Evolutionary conservation across 345 rosid species (phyloP).

Genomic region (Eucalyptus fibrosa): DNA sequence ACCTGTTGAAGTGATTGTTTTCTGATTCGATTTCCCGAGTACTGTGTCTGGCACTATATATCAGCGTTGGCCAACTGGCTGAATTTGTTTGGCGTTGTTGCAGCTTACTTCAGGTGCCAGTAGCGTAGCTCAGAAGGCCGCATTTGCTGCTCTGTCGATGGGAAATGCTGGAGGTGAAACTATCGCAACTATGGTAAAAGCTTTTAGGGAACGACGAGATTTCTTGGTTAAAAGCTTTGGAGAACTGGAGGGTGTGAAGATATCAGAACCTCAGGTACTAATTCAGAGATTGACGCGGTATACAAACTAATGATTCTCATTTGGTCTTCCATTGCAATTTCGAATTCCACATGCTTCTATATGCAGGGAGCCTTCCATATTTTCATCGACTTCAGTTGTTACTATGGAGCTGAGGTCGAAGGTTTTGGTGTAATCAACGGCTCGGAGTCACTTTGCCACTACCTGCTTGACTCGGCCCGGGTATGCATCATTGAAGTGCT

Average conservation of each 20-base stretch:
- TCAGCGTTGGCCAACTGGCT: neutral
- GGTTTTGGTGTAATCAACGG: slow-evolving; percentile 65
- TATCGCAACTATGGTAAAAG: slow-evolving; percentile 75
- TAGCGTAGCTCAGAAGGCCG: slow-evolving; percentile 86
- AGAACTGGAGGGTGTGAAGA: slow-evolving; percentile 65
- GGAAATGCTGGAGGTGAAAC: slow-evolving; percentile 94
- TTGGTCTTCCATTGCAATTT: neutral
- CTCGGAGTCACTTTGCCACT: slow-evolving; percentile 52
- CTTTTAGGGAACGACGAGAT: slow-evolving; percentile 87
- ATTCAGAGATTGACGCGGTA: neutral
- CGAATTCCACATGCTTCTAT: neutral
- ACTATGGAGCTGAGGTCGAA: slow-evolving; percentile 68
- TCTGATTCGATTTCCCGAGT: neutral
- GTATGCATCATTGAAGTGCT: slow-evolving; percentile 2
- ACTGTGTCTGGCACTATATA: neutral
- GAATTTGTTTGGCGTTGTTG: neutral
- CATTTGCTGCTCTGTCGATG: slow-evolving; percentile 71
- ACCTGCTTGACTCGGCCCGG: slow-evolving; percentile 54
- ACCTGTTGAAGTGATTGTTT: neutral
- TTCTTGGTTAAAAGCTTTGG: slow-evolving; percentile 71
- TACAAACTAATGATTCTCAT: neutral
- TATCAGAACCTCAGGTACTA: slow-evolving; percentile 81
- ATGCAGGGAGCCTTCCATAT: slow-evolving; percentile 94
- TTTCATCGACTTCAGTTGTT: slow-evolving; percentile 71
- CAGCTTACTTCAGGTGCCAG: slow-evolving; percentile 90